phyloP scores from a whole-genome alignment of 129 eudicot genomes.

The Centella asiatica region DNA sequence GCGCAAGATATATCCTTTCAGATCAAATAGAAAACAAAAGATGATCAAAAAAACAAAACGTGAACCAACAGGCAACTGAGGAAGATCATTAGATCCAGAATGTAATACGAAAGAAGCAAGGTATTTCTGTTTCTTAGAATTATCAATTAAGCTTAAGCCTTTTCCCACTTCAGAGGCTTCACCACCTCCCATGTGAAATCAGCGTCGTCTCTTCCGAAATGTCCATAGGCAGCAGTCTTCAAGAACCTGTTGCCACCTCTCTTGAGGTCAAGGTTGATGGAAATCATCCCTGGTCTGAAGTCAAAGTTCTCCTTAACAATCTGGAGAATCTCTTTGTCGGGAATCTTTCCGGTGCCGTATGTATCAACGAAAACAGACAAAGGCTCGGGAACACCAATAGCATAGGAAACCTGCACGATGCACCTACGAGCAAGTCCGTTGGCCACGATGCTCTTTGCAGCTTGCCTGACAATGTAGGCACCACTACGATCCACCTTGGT shows the following conservation, averaged over 20 bases:
- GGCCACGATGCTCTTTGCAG: constrained; percentile 60
- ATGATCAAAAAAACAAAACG: background rate
- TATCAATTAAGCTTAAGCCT: constrained; percentile 22
- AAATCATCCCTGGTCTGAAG: constrained; percentile 64
- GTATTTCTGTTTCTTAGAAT: background rate
- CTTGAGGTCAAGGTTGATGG: constrained; percentile 52
- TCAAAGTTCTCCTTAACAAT: constrained; percentile 60
- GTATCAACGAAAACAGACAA: constrained; percentile 57
- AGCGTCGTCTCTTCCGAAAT: constrained; percentile 55
- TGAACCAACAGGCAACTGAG: constrained; percentile 6
- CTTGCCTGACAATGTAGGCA: constrained; percentile 62
- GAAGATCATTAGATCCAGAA: background rate
- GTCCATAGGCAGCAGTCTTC: constrained; percentile 73
- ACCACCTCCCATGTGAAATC: constrained; percentile 74
- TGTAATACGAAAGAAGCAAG: background rate
- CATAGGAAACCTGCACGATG: constrained; percentile 60
- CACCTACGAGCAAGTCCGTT: constrained; percentile 50
- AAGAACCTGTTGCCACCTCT: constrained; percentile 59
- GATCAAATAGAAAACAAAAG: background rate
- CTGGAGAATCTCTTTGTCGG: constrained; percentile 45
- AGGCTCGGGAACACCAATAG: constrained; percentile 61
- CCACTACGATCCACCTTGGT: constrained; percentile 70
- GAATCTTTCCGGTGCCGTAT: constrained; percentile 55
- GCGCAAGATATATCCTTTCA: background rate
- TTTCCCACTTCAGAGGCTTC: constrained; percentile 60